Percentiles rank a stretch among this genome's conserved stretches.
Evolutionary conservation across 2,329 filamentous ascomycete genomes (phyloP).

Genomic region (Oidium heveae): DNA sequence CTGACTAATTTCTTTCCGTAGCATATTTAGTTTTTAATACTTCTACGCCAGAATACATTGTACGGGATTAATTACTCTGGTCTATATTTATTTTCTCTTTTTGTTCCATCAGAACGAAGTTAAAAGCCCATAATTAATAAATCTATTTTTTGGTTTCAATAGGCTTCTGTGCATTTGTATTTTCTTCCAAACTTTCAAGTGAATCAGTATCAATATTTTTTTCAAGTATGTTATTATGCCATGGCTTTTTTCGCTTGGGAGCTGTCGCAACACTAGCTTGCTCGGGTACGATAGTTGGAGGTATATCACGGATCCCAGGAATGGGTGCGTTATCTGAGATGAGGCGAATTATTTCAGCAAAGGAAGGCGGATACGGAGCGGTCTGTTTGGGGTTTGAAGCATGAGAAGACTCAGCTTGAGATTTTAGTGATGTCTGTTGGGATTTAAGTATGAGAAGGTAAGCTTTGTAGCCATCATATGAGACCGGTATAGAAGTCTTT

Average conservation of each 20-base stretch:
- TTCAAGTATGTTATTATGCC: conserved; percentile 37
- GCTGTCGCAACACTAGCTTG: conserved; percentile 23
- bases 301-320: conserved; percentile 70
- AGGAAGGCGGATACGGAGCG: conserved; percentile 56
- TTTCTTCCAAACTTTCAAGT: conserved; percentile 11
- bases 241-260: conserved; percentile 35
- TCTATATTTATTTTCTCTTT: too few species aligned
- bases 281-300: conserved; percentile 49
- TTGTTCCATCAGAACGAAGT: too few species aligned
- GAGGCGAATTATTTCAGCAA: conserved; percentile 65
- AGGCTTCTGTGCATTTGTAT: conserved; percentile 9
- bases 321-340: conserved; percentile 63
- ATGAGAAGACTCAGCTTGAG: not conserved
- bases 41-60: too few species aligned
- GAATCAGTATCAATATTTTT: conserved; percentile 10
- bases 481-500: conserved; percentile 24
- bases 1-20: too few species aligned
- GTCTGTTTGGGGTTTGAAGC: not conserved
- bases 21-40: too few species aligned
- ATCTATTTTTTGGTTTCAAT: not conserved
- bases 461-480: conserved; percentile 40
- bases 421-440: not conserved
- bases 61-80: too few species aligned
- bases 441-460: conserved; percentile 20
- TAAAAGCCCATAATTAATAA: not conserved